Evolutionary conservation across 345 rosid genomes (phyloP), one percentile per base, ranked within the genome.

Genomic region (Lenwebbia sp.): DNA sequence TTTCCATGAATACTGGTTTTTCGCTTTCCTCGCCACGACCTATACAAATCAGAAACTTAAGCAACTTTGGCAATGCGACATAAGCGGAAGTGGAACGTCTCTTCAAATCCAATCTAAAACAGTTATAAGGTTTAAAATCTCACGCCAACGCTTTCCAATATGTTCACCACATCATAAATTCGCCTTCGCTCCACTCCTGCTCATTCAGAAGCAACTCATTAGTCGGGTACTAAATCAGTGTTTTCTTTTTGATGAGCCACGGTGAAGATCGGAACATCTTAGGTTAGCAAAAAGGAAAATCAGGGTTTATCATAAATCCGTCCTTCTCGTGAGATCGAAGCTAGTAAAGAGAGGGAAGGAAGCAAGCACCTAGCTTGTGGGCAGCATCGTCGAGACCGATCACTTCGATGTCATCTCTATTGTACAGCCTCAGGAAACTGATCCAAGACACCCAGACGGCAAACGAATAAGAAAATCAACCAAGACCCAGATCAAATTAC

Each of bases 321-420:
- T 2, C 47, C 47, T 9, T 3, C 15, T 21, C 44, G 41, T 47
- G 37, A 37, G 30, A 30, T 12, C 62, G 6, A 10, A 85, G 62
- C 41, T 0, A 8, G 62, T 1, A 30, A n/a, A 19, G 0, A 9
- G 26, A 83, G 25, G 51, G 33, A 19, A 49, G 57, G 12, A 50
- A 26, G 53, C 57, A 40, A 7, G 15, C 19, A 94, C 97, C 99
- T 89, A 94, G 88, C 87, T 75, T 89, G 57, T 51, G 51, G 78
- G 98, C 96, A 25, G 99, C 98, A 82, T 90, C 96, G 74, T 96
- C 96, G n/a, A 96, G 94, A 62, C 94, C 96, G 86, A 96, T 94
- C 82, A 91, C 85, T 41, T 93, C 92, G 50, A 89, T 90, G 19
- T 84, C 94, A 21, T 88, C 93, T 28, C 87, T 91, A 56, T 92